Conservation (phyloP, 2,329 filamentous ascomycete genomes). For the Paecilomyces formosus region DNA sequence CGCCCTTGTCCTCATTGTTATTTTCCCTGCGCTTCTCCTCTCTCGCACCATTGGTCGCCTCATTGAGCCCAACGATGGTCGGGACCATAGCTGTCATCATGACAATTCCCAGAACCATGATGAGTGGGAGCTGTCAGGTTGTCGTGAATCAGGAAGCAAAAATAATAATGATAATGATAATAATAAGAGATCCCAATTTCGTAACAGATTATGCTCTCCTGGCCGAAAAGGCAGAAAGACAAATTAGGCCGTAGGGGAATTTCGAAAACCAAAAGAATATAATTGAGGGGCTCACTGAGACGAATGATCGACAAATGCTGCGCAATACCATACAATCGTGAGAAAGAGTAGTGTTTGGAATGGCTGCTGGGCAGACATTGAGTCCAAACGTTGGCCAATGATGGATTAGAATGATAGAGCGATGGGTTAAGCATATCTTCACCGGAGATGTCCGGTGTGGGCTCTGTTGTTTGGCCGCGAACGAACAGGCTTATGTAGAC, state of each 20-base stretch:
- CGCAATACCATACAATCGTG: background rate
- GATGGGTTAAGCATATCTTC: background rate
- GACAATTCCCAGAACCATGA: slow-evolving; percentile 17
- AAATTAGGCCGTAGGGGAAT: background rate
- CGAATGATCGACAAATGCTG: background rate
- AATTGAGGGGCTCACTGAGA: background rate
- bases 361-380: background rate
- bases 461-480: background rate
- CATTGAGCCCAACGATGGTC: slow-evolving; percentile 18
- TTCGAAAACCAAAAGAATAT: background rate
- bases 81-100: slow-evolving; percentile 18
- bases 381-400: background rate
- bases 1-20: too few species aligned
- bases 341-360: background rate
- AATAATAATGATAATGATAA: background rate
- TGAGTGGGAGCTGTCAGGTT: slow-evolving; percentile 1
- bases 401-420: background rate
- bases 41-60: slow-evolving; percentile 13
- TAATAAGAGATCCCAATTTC: too few species aligned
- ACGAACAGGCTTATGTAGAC: background rate
- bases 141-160: background rate
- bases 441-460: background rate
- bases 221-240: too few species aligned
- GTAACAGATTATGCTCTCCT: too few species aligned
- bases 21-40: slow-evolving; percentile 10